These are phyloP conservation scores for Yarrowia divulgata DNA, from an alignment of 805 yeast genomes.

Conservation along the genomic window DNA sequence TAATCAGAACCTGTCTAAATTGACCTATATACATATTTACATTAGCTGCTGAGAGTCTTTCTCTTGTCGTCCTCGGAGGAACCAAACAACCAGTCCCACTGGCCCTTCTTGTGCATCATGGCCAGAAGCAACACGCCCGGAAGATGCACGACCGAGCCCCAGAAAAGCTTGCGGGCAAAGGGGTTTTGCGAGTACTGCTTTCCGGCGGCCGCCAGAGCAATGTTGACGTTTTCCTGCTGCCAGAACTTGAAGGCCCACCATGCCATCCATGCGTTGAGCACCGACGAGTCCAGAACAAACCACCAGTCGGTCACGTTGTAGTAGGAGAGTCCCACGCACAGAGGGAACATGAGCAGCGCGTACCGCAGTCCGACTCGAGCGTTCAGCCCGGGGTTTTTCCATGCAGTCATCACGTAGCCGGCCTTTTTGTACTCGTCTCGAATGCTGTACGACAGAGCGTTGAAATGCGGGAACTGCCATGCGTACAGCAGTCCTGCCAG, in stretches of 20 bases:
- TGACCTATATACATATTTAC: constrained; percentile 37
- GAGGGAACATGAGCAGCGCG: constrained; percentile 90
- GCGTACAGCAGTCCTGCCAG: constrained; percentile 88
- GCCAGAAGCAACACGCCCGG: constrained; percentile 91
- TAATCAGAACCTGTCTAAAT: constrained; percentile 21
- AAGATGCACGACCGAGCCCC: constrained; percentile 94
- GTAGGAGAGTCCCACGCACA: constrained; percentile 82
- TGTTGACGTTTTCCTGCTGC: constrained; percentile 69
- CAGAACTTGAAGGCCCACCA: constrained; percentile 83
- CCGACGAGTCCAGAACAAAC: constrained; percentile 79
- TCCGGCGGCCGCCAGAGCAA: constrained; percentile 40
- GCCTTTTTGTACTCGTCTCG: constrained; percentile 88
- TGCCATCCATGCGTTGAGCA: constrained; percentile 86
- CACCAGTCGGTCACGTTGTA: constrained; percentile 82
- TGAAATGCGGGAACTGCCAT: constrained; percentile 99
- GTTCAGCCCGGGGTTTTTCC: constrained; percentile 86
- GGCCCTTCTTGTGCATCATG: constrained; percentile 92
- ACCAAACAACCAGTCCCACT: constrained; percentile 79
- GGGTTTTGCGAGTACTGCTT: constrained; percentile 50
- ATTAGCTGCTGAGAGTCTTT: constrained; percentile 32
- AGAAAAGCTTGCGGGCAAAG: constrained; percentile 84
- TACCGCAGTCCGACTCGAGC: constrained; percentile 93
- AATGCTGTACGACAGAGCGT: constrained; percentile 85
- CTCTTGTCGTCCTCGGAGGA: constrained; percentile 11
- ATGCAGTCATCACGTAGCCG: constrained; percentile 97